Conservation (phyloP, 2,329 filamentous ascomycete genomes). For the Epichloe typhina region DNA sequence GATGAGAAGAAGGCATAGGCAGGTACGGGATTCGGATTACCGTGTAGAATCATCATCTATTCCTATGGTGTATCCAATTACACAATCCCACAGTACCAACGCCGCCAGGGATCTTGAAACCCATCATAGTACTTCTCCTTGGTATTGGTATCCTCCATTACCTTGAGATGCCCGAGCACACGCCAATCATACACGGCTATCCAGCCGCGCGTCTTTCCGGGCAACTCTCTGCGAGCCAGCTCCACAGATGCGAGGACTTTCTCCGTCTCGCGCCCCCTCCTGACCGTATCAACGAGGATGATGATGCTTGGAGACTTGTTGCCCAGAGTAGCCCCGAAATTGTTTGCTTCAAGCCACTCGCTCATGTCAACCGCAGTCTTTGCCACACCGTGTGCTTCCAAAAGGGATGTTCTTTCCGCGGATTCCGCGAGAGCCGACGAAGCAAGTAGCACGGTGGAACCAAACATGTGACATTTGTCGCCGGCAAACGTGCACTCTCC, state of each 20-base stretch:
- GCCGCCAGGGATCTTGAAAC: slow-evolving; percentile 28
- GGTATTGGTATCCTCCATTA: slow-evolving; percentile 22
- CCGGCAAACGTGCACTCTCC: slow-evolving; percentile 20
- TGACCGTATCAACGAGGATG: slow-evolving; percentile 29
- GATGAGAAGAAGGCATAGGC: slow-evolving; percentile 18
- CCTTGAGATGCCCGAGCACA: slow-evolving; percentile 26
- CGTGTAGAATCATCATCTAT: too few species aligned
- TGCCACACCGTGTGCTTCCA: slow-evolving; percentile 29
- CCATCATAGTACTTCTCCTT: slow-evolving; percentile 20
- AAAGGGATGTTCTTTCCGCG: slow-evolving; percentile 24
- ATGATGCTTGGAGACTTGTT: not conserved
- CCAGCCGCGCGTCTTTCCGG: slow-evolving; percentile 20
- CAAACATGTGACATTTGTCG: slow-evolving; percentile 24
- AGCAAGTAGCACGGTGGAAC: slow-evolving; percentile 26
- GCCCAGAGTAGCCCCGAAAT: not conserved
- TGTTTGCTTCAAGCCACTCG: slow-evolving; percentile 17
- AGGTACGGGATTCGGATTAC: not conserved
- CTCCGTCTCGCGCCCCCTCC: slow-evolving; percentile 17
- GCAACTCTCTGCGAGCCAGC: slow-evolving; percentile 13
- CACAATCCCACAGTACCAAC: slow-evolving; percentile 30
- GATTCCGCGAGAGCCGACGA: slow-evolving; percentile 25
- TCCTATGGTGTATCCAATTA: too few species aligned
- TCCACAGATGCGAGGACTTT: slow-evolving; percentile 22
- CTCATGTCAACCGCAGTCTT: slow-evolving; percentile 21
- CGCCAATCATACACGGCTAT: slow-evolving; percentile 35